Base-by-base conservation (phyloP, 208 protist species). In the Wallacemonas sp. region DNA sequence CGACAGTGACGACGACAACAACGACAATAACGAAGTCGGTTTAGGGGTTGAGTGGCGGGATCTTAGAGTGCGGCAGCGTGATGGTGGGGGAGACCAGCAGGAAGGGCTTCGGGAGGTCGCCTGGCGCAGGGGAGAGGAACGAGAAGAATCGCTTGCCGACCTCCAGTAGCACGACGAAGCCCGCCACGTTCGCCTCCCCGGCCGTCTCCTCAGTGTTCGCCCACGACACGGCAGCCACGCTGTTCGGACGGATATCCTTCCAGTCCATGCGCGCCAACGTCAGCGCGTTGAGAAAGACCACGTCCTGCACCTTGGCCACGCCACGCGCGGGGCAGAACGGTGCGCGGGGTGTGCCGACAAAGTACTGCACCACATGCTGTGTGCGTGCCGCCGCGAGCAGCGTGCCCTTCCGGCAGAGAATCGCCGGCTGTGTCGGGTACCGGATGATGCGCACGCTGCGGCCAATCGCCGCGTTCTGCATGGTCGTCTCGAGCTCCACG, bases 91-190 rank as follows among this genome's bases (percentile, higher is more conserved):
- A 92, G n/a, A 96, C 84, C 1, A 96, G 61, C n/a, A 96, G 57
- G 52, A 82, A 93, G 0, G 85, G 82, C 57, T 83, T 89, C 28
- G 87, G 87, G 32, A 96, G 68, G 32, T 70, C 76, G 0, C 87
- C 86, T 4, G 85, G 46, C 0, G 79, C 76, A 20, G 91, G 87
- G 2, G 84, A 74, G 12, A 93, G 77, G 66, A 96, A 91, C 14
- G 87, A 88, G 55, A 92, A 78, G 55, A 84, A 87, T 14, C 75
- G 64, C 55, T 86, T 87, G 8, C 87, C 87, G 2, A 93, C 77
- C 67, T 96, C 91, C 18, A 93, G 68, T 16, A 93, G 44, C 16
- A 91, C 80, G 32, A 96, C 72, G 73, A 84, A 90, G 31, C 91
- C 91, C 11, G 86, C 87, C 22, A 89, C 72, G 61, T 92, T 93